Evolutionary conservation across 345 rosid genomes (phyloP).

Genomic region (Anacardium occidentale): DNA sequence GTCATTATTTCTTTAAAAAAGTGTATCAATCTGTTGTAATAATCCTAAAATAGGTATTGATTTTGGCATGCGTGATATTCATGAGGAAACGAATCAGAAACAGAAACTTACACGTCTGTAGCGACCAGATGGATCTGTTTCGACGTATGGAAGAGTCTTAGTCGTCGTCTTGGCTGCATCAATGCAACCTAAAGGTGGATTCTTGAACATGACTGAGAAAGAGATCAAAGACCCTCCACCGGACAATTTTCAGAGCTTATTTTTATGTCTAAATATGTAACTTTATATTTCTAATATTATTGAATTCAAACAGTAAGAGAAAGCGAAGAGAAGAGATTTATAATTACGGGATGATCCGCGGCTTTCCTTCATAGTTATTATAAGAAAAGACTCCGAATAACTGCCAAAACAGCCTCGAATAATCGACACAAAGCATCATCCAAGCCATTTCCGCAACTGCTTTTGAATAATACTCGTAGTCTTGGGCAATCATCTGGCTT

Average conservation of each 20-base stretch:
- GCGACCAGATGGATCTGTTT: constrained; percentile 85
- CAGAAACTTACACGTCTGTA: constrained; percentile 77
- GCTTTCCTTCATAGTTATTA: constrained; percentile 89
- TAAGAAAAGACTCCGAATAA: constrained; percentile 74
- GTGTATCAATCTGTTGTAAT: no score
- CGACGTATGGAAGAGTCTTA: constrained; percentile 46
- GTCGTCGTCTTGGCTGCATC: constrained; percentile 26
- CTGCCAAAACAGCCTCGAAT: constrained; percentile 73
- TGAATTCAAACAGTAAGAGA: no score
- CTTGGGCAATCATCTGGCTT: constrained; percentile 61
- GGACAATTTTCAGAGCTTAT: background rate
- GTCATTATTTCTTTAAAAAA: no score
- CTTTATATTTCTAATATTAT: background rate
- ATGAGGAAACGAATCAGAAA: no score
- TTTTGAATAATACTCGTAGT: constrained; percentile 41
- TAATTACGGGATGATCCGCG: constrained; percentile 62
- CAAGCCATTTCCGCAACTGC: constrained; percentile 61
- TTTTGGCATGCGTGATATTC: no score
- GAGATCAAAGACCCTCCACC: constrained; percentile 19
- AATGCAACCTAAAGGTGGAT: constrained; percentile 13
- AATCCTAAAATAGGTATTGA: no score
- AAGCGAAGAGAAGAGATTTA: background rate
- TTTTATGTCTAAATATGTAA: background rate
- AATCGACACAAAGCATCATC: constrained; percentile 72
- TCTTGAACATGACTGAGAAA: constrained; percentile 46